These are phyloP conservation scores for Dissophora ornata DNA, from an alignment of 192 early-diverging fungal species.

Conservation along the genomic window DNA sequence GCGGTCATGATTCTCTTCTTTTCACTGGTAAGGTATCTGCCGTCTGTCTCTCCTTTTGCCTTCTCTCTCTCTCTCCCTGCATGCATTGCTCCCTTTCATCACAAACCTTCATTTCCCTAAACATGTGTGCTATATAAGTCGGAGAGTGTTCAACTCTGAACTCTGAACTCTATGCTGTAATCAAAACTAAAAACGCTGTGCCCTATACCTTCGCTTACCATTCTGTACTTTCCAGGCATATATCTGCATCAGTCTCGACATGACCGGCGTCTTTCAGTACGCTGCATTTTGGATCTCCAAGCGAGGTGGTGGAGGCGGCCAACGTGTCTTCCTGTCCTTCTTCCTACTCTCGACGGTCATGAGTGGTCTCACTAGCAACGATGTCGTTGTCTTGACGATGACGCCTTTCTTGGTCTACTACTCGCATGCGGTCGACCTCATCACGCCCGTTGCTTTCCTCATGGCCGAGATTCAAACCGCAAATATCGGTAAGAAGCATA, in stretches of 20 bases:
- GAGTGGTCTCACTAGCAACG: slow-evolving; percentile 83
- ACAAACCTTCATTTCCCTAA: no score
- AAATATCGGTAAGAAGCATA: slow-evolving; percentile 67
- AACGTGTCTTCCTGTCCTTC: slow-evolving; percentile 73
- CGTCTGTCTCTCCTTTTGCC: neutral
- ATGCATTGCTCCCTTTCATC: no score
- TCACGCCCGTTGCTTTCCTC: slow-evolving; percentile 71
- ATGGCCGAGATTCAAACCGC: slow-evolving; percentile 80
- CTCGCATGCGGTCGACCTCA: slow-evolving; percentile 69
- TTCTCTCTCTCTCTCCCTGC: neutral
- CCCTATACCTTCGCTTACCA: neutral
- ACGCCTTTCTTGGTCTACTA: slow-evolving; percentile 86
- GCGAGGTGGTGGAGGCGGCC: slow-evolving; percentile 66
- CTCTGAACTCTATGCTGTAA: no score
- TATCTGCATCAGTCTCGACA: slow-evolving; percentile 86
- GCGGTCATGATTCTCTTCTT: slow-evolving; percentile 86
- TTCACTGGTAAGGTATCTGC: slow-evolving; percentile 62
- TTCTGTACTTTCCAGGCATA: slow-evolving; percentile 67
- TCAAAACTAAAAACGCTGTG: slow-evolving; percentile 1
- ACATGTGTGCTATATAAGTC: no score
- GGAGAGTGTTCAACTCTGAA: no score
- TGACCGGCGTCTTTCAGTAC: slow-evolving; percentile 83
- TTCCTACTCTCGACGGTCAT: slow-evolving; percentile 77
- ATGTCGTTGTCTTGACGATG: slow-evolving; percentile 85
- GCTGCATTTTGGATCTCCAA: slow-evolving; percentile 80